Evolutionary conservation across 192 early-diverging fungal species (phyloP).

Genomic region (Podila horticola): DNA sequence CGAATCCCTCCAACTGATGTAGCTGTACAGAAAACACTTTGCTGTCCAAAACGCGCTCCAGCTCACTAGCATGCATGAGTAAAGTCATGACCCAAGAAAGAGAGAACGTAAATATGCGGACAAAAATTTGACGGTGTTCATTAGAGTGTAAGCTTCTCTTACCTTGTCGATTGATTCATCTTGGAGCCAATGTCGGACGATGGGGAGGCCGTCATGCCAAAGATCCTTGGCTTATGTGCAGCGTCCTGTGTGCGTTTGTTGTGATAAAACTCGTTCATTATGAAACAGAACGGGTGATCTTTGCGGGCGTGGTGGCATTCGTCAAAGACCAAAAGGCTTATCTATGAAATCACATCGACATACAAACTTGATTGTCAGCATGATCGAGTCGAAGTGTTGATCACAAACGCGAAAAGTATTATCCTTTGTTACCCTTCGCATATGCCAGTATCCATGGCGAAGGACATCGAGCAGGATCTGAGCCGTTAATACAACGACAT

Average conservation of each 20-base stretch:
- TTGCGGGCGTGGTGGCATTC: constrained; percentile 90
- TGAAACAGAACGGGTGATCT: constrained; percentile 76
- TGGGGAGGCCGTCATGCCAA: constrained; percentile 97
- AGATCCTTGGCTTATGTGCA: constrained; percentile 74
- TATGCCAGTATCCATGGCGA: constrained; percentile 40
- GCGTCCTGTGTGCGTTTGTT: background rate
- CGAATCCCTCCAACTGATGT: constrained; percentile 24
- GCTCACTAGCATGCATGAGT: constrained; percentile 34
- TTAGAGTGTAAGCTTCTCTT: background rate
- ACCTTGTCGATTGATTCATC: constrained; percentile 34
- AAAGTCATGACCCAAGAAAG: background rate
- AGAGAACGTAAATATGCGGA: background rate
- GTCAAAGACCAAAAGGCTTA: constrained; percentile 90
- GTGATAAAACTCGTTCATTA: constrained; percentile 87
- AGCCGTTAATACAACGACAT: constrained; percentile 88
- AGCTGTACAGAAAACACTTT: constrained; percentile 67
- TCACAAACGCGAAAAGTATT: too few species aligned
- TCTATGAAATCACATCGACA: constrained; percentile 40
- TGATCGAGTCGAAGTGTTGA: too few species aligned
- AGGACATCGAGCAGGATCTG: constrained; percentile 85
- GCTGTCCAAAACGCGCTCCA: constrained; percentile 66
- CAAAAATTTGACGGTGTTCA: background rate
- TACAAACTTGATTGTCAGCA: too few species aligned
- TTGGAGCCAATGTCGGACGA: constrained; percentile 52
- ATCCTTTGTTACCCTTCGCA: too few species aligned